Percentiles rank a stretch among this genome's conserved stretches.
These are phyloP conservation scores for Phylloporus sp. DNA, from an alignment of 768 basidiomycete species.

Conservation along the genomic window DNA sequence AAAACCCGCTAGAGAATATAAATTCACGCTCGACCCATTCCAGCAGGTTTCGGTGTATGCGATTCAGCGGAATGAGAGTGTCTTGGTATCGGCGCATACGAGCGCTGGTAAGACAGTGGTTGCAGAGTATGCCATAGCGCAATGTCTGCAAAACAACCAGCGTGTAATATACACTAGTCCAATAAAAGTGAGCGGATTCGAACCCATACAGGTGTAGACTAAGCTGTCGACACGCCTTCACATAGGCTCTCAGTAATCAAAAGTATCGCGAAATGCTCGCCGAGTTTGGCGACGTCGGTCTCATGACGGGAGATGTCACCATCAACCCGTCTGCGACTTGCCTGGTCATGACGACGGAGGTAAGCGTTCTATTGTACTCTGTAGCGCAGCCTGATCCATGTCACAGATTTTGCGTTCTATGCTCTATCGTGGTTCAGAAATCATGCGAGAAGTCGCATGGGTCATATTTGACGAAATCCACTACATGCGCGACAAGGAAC, in stretches of 20 bases:
- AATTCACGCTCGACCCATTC: slow-evolving; percentile 96
- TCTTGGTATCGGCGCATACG: slow-evolving; percentile 97
- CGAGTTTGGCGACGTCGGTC: slow-evolving; percentile 95
- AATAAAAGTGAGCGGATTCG: slow-evolving; percentile 76
- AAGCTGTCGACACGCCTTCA: slow-evolving; percentile 12
- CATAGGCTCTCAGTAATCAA: slow-evolving; percentile 94
- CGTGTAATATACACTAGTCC: slow-evolving; percentile 99
- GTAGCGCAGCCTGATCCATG: not conserved
- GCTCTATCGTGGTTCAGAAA: slow-evolving; percentile 97
- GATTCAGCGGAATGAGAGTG: slow-evolving; percentile 96
- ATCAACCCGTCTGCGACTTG: slow-evolving; percentile 97
- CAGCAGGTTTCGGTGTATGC: slow-evolving; percentile 92
- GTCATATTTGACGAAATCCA: slow-evolving; percentile 99
- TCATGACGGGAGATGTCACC: slow-evolving; percentile 99
- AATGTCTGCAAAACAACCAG: slow-evolving; percentile 89
- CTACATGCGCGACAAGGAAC: slow-evolving; percentile 99
- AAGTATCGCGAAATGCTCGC: slow-evolving; percentile 98
- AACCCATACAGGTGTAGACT: slow-evolving; percentile 9
- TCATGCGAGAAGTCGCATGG: slow-evolving; percentile 99
- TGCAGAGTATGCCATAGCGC: slow-evolving; percentile 98
- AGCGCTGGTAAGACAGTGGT: slow-evolving; percentile 99
- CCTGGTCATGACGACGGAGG: slow-evolving; percentile 99
- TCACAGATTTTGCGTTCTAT: slow-evolving; percentile 93
- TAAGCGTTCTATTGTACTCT: slow-evolving; percentile 26
- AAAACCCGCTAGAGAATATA: slow-evolving; percentile 90